These are phyloP conservation scores for Echites panduratus DNA, from an alignment of 257 asterid genomes.

Conservation along the genomic window DNA sequence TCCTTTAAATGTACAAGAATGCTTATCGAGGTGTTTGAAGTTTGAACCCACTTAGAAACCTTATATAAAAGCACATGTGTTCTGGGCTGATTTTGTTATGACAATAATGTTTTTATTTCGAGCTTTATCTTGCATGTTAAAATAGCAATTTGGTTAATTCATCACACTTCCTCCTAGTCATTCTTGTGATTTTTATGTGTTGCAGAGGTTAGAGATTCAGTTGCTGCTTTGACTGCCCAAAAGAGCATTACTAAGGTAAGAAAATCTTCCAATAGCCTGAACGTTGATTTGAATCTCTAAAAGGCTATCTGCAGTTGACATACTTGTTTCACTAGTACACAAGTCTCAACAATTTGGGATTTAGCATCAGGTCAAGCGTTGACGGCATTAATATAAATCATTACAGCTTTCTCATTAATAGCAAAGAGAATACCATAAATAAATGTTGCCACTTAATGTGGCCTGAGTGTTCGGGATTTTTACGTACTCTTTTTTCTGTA, in stretches of 20 bases:
- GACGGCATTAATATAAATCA: background rate
- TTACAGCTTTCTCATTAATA: background rate
- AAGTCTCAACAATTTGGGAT: background rate
- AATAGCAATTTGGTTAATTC: background rate
- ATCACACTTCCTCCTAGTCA: background rate
- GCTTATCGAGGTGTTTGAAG: background rate
- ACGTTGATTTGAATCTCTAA: background rate
- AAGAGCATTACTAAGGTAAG: constrained; percentile 60
- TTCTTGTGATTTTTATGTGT: background rate
- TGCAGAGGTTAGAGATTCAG: constrained; percentile 60
- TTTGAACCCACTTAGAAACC: background rate
- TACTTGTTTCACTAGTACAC: background rate
- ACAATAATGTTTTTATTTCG: background rate
- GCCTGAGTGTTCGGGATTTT: background rate
- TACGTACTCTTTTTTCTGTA: background rate
- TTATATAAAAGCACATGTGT: background rate
- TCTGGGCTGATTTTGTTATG: background rate
- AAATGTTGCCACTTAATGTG: background rate
- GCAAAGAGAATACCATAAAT: background rate
- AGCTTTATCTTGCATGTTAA: background rate
- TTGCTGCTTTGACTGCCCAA: constrained; percentile 28
- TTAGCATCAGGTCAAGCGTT: background rate
- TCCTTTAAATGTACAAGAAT: background rate
- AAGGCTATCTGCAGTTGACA: background rate
- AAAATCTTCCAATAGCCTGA: background rate